Conservation (phyloP, 345 rosid species). For the Gossypium ekmanianum region DNA sequence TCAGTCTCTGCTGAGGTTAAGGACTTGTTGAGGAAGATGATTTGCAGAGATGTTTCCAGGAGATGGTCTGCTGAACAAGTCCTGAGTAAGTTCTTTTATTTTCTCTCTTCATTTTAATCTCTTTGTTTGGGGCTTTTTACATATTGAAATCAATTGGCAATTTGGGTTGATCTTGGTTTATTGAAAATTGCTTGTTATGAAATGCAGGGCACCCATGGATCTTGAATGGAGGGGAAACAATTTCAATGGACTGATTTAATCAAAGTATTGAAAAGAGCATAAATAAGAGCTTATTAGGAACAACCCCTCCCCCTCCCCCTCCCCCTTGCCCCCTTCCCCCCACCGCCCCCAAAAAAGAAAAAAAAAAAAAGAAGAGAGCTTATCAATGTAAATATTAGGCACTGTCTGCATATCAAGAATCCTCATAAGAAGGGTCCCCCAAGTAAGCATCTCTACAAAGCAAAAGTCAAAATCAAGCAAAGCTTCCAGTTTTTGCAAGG, state of each 20-base stretch:
- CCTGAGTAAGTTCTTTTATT: conserved; percentile 43
- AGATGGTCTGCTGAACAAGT: conserved; percentile 76
- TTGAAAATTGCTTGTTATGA: neutral
- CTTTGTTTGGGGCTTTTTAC: neutral
- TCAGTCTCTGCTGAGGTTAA: conserved; percentile 48
- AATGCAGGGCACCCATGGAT: conserved; percentile 68
- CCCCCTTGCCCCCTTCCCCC: too few species aligned
- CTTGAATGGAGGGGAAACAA: conserved; percentile 43
- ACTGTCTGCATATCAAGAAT: neutral
- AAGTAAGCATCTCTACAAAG: neutral
- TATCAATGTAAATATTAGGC: conserved; percentile 20
- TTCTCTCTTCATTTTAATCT: neutral
- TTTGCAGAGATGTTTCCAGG: conserved; percentile 65
- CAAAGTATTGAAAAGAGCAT: neutral
- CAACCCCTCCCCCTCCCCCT: too few species aligned
- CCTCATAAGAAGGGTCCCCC: neutral
- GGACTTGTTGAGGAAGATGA: conserved; percentile 75
- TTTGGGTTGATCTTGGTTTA: neutral
- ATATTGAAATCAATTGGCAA: neutral
- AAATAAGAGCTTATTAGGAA: neutral
- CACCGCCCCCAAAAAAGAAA: too few species aligned
- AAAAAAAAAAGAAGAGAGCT: neutral
- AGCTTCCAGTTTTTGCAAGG: conserved; percentile 3
- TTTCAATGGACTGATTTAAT: conserved; percentile 24
- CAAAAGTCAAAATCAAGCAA: conserved; percentile 11